A percentile compares a stretch with the other conserved stretches of the same genome.
phyloP scores from a whole-genome alignment of 768 basidiomycete species.

The Mycena kentingensis region DNA sequence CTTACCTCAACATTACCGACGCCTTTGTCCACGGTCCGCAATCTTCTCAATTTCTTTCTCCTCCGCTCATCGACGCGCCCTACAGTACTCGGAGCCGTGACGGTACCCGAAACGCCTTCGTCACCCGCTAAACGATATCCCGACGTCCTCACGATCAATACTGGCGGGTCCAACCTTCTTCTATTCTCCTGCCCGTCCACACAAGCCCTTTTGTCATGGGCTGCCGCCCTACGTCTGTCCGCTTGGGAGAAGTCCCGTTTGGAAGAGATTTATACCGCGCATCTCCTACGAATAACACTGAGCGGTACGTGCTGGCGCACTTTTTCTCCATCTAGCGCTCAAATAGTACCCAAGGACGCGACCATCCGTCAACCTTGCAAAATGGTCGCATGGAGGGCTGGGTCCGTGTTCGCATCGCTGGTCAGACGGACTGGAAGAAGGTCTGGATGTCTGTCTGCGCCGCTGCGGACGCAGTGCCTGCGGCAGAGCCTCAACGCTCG shows the following conservation, averaged over 20 bases:
- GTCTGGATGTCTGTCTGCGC: conserved; percentile 80
- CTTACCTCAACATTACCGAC: conserved; percentile 87
- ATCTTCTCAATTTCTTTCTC: too few relatives aligned
- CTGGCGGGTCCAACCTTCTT: conserved; percentile 87
- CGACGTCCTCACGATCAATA: conserved; percentile 90
- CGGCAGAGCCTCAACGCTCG: conserved; percentile 29
- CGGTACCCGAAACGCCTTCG: conserved; percentile 54
- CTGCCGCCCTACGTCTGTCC: conserved; percentile 84
- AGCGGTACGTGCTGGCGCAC: conserved; percentile 31
- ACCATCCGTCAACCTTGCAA: conserved; percentile 62
- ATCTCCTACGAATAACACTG: conserved; percentile 81
- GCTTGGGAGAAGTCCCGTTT: conserved; percentile 95
- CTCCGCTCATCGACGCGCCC: too few relatives aligned
- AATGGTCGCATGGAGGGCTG: conserved; percentile 86
- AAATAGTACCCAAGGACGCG: conserved; percentile 37
- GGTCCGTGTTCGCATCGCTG: conserved; percentile 88
- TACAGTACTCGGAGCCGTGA: conserved; percentile 75
- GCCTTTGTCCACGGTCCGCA: conserved; percentile 83
- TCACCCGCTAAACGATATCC: conserved; percentile 59
- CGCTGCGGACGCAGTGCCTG: conserved; percentile 35
- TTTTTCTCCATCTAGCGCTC: conserved; percentile 3
- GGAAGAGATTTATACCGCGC: conserved; percentile 97
- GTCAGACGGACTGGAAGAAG: conserved; percentile 96
- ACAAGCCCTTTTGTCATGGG: conserved; percentile 79
- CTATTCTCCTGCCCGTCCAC: conserved; percentile 84